Conservation (phyloP, 2,329 filamentous ascomycete genomes). For the Salinomyces thailandicus region DNA sequence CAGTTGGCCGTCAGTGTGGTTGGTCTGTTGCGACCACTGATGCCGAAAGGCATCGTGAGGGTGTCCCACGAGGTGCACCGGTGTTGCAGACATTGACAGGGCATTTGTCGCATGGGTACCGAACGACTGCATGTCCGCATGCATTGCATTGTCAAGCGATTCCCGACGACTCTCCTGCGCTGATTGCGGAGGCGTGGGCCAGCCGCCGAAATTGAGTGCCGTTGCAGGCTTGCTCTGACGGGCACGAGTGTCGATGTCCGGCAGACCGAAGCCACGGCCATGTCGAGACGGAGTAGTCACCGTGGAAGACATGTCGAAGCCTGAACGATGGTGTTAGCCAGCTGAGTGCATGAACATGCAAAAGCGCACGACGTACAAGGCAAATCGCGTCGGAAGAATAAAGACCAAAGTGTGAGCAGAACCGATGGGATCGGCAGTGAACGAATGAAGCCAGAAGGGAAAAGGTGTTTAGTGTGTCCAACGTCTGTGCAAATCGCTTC, state of each 20-base stretch:
- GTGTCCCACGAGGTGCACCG: constrained; percentile 7
- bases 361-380: constrained; percentile 13
- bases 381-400: constrained; percentile 2
- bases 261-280: constrained; percentile 15
- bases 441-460: background rate
- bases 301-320: constrained; percentile 18
- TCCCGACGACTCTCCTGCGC: constrained; percentile 19
- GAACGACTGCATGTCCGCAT: constrained; percentile 14
- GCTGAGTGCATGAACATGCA: too few relatives aligned
- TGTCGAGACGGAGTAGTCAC: constrained; percentile 14
- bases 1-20: background rate
- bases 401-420: background rate
- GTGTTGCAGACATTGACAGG: constrained; percentile 18
- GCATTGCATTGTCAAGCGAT: constrained; percentile 15
- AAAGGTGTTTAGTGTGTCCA: constrained; percentile 6
- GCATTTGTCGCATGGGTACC: constrained; percentile 11
- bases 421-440: background rate
- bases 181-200: constrained; percentile 21
- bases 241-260: constrained; percentile 18
- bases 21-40: background rate
- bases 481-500: constrained; percentile 1
- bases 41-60: background rate
- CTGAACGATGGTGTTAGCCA: constrained; percentile 5
- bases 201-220: constrained; percentile 11
- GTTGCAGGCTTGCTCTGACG: constrained; percentile 7